Evolutionary conservation across 495 filamentous ascomycete genomes (phyloP), one percentile per base, ranked within the genome.

Genomic region (Xylaria curta): DNA sequence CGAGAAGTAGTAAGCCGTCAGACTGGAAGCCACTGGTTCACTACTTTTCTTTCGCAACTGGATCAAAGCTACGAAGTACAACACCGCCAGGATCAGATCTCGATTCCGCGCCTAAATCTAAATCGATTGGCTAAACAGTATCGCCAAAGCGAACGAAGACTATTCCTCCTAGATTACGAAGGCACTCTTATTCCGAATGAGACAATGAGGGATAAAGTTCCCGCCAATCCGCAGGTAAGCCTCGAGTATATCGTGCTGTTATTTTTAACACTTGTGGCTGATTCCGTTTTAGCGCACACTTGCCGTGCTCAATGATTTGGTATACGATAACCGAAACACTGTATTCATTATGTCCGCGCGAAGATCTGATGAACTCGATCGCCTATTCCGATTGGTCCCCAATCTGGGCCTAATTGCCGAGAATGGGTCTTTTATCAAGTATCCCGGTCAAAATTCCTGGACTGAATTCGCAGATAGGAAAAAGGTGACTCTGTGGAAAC

Each of bases 281-380:
- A 71, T 40, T 38, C 13, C 38, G 38, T 47, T 40, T 36, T 71
- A 88, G 81, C 90, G 93, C 33, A 93, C 93, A 12, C 86, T 97
- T 69, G 91, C 93, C 60, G 89, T 91, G 2, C 79, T 98, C 42
- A 93, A 90, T 53, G 93, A 97, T 63, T 79, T 98, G 36, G 86
- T 94, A 31, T 83, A 90, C 10, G 94, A 97, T 75, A 86, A 90
- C 0, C 86, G 83, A 31, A 98, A 97, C 76, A 87, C 91, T n/a
- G 91, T 98, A 42, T 98, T 97, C 75, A 90, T 98, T 69, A 97
- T 97, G 94, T 95, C 92, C 51, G 90, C 93, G 17, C 88, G 93
- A 33, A 90, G 89, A 76, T 91, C 93, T 0, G 92, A 97, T 76
- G 94, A 98, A 76, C 91, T 98, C 51, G 94, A 97, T 72, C 86